Conservation (phyloP, 495 filamentous ascomycete genomes). For the Talaromyces thailandensis region DNA sequence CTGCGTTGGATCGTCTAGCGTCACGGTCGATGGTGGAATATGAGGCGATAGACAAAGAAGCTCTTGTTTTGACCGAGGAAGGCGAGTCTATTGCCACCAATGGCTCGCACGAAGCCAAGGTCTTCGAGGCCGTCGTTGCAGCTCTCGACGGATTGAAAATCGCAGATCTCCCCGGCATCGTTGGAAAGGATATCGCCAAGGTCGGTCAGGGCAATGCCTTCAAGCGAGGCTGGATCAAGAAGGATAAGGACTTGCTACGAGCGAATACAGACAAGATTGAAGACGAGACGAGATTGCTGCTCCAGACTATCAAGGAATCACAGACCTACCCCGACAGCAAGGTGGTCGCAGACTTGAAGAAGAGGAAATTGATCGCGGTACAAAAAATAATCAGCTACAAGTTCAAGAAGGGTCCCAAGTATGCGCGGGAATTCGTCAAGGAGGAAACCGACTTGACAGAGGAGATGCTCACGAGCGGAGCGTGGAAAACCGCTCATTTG, state of each 20-base stretch:
- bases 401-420: slow-evolving; percentile 79
- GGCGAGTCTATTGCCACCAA: slow-evolving; percentile 68
- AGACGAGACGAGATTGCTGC: slow-evolving; percentile 67
- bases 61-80: slow-evolving; percentile 69
- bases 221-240: slow-evolving; percentile 93
- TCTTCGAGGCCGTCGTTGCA: slow-evolving; percentile 75
- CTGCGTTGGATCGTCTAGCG: slow-evolving; percentile 74
- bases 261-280: slow-evolving; percentile 56
- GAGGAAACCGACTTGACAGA: slow-evolving; percentile 93
- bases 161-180: slow-evolving; percentile 63
- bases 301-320: slow-evolving; percentile 60
- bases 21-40: slow-evolving; percentile 81
- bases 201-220: slow-evolving; percentile 94
- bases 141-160: slow-evolving; percentile 74
- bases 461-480: slow-evolving; percentile 70
- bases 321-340: slow-evolving; percentile 61
- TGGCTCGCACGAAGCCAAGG: slow-evolving; percentile 90
- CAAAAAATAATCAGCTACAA: slow-evolving; percentile 80
- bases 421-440: slow-evolving; percentile 71
- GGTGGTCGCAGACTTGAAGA: slow-evolving; percentile 68
- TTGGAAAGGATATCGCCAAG: slow-evolving; percentile 77
- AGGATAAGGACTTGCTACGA: slow-evolving; percentile 61
- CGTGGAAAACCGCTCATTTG: slow-evolving; percentile 69
- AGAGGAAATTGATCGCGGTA: slow-evolving; percentile 74
- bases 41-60: slow-evolving; percentile 71